Evolutionary conservation across 2,329 filamentous ascomycete genomes (phyloP).

Genomic region (Colletotrichum sp.): DNA sequence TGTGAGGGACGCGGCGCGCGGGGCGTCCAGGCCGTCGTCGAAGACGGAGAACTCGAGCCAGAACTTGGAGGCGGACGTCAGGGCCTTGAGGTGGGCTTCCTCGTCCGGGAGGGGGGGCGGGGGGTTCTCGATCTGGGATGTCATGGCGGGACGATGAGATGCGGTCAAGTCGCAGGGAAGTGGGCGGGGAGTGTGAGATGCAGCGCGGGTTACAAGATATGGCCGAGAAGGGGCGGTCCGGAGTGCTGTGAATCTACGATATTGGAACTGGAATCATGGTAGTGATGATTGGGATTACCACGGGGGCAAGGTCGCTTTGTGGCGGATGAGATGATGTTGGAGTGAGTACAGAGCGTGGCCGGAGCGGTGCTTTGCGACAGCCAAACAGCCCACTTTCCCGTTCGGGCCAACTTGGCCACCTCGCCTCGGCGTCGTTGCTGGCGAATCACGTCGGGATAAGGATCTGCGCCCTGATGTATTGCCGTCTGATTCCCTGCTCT

Average conservation of each 20-base stretch:
- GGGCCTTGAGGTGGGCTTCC: neutral
- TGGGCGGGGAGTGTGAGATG: neutral
- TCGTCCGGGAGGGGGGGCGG: neutral
- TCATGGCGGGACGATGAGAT: neutral
- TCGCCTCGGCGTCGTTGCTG: neutral
- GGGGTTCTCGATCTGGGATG: neutral
- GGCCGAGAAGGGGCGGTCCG: neutral
- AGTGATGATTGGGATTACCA: neutral
- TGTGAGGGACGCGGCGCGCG: neutral
- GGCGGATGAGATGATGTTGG: conserved; percentile 8
- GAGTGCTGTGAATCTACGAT: neutral
- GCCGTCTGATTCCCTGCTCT: neutral
- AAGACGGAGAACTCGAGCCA: conserved; percentile 52
- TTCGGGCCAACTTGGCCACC: conserved; percentile 10
- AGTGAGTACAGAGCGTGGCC: neutral
- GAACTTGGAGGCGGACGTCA: conserved; percentile 34
- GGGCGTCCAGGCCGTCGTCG: conserved; percentile 41
- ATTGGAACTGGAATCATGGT: neutral
- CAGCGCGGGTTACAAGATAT: neutral
- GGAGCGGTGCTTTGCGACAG: neutral
- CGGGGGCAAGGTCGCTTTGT: neutral
- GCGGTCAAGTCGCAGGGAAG: neutral
- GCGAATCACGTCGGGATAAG: neutral
- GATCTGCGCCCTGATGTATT: neutral
- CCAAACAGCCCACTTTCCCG: conserved; percentile 12